Conservation (phyloP, 371 early-diverging fungal genomes). For the Synchytrium microbalum region DNA sequence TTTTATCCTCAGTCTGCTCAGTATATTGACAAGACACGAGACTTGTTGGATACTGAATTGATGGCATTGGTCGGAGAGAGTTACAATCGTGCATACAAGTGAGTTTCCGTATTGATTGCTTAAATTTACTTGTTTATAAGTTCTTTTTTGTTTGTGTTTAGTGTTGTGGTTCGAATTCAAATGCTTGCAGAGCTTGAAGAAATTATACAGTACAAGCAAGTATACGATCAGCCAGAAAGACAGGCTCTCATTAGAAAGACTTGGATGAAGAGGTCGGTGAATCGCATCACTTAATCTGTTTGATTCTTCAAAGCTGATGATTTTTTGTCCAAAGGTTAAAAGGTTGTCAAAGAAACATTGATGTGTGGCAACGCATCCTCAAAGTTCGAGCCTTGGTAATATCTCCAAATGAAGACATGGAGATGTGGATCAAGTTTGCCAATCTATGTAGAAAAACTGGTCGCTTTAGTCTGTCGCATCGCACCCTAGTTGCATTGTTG, state of each 20-base stretch:
- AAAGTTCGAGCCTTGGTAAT: slow-evolving; percentile 84
- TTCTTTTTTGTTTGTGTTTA: slow-evolving; percentile 10
- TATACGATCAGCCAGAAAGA: slow-evolving; percentile 69
- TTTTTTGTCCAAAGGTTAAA: slow-evolving; percentile 69
- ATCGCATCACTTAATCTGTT: background rate
- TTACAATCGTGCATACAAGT: slow-evolving; percentile 86
- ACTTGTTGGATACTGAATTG: slow-evolving; percentile 80
- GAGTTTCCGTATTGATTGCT: too few relatives aligned
- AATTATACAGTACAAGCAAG: slow-evolving; percentile 81
- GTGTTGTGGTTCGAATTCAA: slow-evolving; percentile 83
- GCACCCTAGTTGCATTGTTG: slow-evolving; percentile 64
- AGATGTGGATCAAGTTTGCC: slow-evolving; percentile 93
- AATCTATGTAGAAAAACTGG: slow-evolving; percentile 89
- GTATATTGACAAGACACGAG: slow-evolving; percentile 76
- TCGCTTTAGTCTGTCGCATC: slow-evolving; percentile 71
- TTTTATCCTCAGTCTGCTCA: slow-evolving; percentile 65
- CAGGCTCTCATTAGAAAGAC: slow-evolving; percentile 73
- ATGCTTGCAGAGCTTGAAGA: slow-evolving; percentile 97
- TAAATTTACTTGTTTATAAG: too few relatives aligned
- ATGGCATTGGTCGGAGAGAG: slow-evolving; percentile 89
- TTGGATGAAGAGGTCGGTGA: slow-evolving; percentile 56
- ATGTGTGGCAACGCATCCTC: slow-evolving; percentile 91
- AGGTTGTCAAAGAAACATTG: slow-evolving; percentile 90
- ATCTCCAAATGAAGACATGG: slow-evolving; percentile 84
- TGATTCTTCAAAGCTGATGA: too few relatives aligned